Conservation (phyloP, 306 rosid species). For the Trifolium subterraneum region DNA sequence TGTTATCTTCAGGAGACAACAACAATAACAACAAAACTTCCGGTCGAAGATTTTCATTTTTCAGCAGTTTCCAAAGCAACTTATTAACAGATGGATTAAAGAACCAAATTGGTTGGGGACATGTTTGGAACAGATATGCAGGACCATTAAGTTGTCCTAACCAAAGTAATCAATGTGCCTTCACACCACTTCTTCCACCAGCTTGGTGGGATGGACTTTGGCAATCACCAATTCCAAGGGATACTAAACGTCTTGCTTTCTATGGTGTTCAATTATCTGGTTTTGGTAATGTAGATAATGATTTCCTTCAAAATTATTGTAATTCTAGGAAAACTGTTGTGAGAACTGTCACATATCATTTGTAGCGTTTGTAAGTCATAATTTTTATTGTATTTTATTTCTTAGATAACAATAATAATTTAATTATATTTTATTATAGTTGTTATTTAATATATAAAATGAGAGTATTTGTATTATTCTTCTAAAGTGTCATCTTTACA, state of each 20-base stretch:
- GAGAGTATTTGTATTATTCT: no score
- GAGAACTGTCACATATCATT: constrained; percentile 61
- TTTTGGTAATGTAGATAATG: constrained; percentile 62
- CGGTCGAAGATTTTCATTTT: constrained; percentile 64
- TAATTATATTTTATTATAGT: no score
- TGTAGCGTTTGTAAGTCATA: constrained; percentile 48
- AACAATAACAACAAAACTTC: constrained; percentile 37
- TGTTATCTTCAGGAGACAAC: constrained; percentile 57
- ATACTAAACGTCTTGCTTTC: constrained; percentile 60
- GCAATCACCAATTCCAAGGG: constrained; percentile 91
- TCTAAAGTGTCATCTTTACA: no score
- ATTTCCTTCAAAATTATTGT: constrained; percentile 67
- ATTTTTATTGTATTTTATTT: not conserved
- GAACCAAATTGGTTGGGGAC: constrained; percentile 97
- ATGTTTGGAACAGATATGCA: constrained; percentile 92
- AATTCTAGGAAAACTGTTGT: constrained; percentile 60
- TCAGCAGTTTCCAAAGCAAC: constrained; percentile 86
- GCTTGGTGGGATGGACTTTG: constrained; percentile 93
- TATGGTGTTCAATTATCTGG: constrained; percentile 69
- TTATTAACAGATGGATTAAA: constrained; percentile 73
- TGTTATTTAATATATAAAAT: no score
- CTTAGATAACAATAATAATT: not conserved
- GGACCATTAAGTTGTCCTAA: constrained; percentile 81
- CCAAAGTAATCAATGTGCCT: constrained; percentile 81
- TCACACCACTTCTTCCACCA: constrained; percentile 88